These are phyloP conservation scores for Colletotrichum noveboracense DNA, from an alignment of 2,329 filamentous ascomycete genomes.

Conservation along the genomic window DNA sequence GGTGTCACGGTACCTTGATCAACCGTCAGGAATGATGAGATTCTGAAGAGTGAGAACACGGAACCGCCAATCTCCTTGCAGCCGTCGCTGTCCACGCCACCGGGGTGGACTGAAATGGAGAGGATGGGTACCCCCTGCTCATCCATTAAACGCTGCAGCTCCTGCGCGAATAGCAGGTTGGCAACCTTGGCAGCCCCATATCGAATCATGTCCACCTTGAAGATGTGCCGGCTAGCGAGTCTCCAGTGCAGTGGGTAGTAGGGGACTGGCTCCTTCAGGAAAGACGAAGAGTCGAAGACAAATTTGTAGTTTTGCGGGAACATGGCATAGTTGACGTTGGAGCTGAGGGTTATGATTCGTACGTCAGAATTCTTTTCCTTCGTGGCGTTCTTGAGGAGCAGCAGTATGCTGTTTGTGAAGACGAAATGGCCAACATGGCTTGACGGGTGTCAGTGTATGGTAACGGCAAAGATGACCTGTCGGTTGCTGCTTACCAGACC, in stretches of 20 bases:
- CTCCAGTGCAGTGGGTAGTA: conserved; percentile 23
- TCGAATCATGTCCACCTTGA: conserved; percentile 26
- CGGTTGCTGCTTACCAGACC: conserved; percentile 17
- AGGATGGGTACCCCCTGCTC: conserved; percentile 17
- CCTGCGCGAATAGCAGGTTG: conserved; percentile 25
- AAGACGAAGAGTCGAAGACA: conserved; percentile 20
- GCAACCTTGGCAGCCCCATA: conserved; percentile 29
- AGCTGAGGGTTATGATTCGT: conserved; percentile 27
- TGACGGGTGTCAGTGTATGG: neutral
- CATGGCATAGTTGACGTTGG: conserved; percentile 19
- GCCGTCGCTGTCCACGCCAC: conserved; percentile 16
- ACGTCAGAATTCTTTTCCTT: conserved; percentile 24
- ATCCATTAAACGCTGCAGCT: conserved; percentile 26
- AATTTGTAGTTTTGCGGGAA: conserved; percentile 25
- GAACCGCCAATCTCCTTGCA: neutral
- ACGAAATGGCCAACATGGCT: conserved; percentile 32
- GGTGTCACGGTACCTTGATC: conserved; percentile 22
- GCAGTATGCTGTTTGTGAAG: conserved; percentile 29
- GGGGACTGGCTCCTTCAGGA: conserved; percentile 8
- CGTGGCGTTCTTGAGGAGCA: conserved; percentile 28
- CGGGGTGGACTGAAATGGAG: conserved; percentile 24
- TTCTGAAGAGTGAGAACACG: conserved; percentile 8
- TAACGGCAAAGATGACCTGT: neutral
- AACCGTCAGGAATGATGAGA: neutral
- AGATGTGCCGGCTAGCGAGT: neutral